Conservation (phyloP, 2,329 filamentous ascomycete species). For the Epicoccum nigrum region DNA sequence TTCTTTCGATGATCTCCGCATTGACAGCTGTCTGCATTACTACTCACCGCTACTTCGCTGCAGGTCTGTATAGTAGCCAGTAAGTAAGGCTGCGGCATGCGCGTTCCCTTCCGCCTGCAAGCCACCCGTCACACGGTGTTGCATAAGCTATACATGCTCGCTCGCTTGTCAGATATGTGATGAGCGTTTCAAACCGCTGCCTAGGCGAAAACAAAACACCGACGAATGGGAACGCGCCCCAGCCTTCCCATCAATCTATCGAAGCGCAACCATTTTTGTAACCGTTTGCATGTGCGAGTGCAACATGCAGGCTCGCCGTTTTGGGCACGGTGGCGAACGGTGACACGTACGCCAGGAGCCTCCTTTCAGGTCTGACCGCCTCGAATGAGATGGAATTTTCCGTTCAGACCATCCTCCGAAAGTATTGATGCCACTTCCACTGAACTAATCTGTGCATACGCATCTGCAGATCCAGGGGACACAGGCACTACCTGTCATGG, state of each 20-base stretch:
- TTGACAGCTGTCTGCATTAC: neutral
- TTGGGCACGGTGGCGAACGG: neutral
- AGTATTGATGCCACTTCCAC: neutral
- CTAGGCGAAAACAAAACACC: neutral
- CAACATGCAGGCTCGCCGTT: slow-evolving; percentile 2
- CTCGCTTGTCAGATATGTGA: neutral
- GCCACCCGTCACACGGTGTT: neutral
- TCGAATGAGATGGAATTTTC: neutral
- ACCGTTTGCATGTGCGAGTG: slow-evolving; percentile 20
- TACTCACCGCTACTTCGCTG: slow-evolving; percentile 5
- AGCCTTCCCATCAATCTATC: neutral
- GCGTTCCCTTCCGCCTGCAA: slow-evolving; percentile 1
- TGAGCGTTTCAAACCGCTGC: neutral
- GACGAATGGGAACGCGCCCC: slow-evolving; percentile 1
- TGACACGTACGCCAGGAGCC: neutral
- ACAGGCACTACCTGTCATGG: too few relatives aligned
- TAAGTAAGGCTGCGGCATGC: neutral
- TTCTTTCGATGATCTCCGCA: neutral
- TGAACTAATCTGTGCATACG: neutral
- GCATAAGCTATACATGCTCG: neutral
- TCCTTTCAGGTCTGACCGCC: neutral
- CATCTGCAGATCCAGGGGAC: neutral
- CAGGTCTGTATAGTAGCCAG: too few relatives aligned
- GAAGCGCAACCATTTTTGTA: too few relatives aligned
- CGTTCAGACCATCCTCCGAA: neutral